Evolutionary conservation across 2,329 filamentous ascomycete species (phyloP).

Genomic region (Botrytis cinerea): DNA sequence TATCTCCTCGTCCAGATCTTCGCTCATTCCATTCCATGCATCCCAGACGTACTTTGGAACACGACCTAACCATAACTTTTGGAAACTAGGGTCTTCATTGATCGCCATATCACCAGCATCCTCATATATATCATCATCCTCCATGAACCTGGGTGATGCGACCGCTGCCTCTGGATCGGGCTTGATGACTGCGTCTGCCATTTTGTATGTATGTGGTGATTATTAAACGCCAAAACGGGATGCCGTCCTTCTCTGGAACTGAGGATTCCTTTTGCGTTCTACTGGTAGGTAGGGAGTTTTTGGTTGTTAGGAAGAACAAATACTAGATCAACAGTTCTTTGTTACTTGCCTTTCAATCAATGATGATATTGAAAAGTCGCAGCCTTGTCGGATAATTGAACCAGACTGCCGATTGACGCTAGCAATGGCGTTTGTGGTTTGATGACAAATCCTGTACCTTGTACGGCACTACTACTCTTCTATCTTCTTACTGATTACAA

Average conservation of each 20-base stretch:
- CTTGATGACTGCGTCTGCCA: constrained; percentile 48
- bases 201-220: constrained; percentile 26
- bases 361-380: neutral
- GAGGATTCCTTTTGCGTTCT: neutral
- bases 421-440: neutral
- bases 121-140: constrained; percentile 71
- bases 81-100: constrained; percentile 41
- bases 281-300: neutral
- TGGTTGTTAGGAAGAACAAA: constrained; percentile 9
- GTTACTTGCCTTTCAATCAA: neutral
- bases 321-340: constrained; percentile 2
- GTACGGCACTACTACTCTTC: neutral
- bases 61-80: constrained; percentile 69
- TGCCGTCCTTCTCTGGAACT: neutral
- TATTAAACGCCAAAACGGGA: neutral
- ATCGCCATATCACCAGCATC: constrained; percentile 67
- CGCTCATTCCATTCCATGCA: constrained; percentile 65
- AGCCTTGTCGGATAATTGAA: constrained; percentile 21
- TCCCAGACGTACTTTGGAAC: constrained; percentile 81
- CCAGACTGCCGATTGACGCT: neutral
- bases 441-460: constrained; percentile 11
- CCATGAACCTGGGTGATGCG: constrained; percentile 47
- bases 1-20: constrained; percentile 77
- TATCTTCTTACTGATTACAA: neutral
- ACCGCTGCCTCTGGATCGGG: constrained; percentile 50